Base-by-base conservation (phyloP, 2,329 filamentous ascomycete genomes). In the Colletotrichum higginsianum region DNA sequence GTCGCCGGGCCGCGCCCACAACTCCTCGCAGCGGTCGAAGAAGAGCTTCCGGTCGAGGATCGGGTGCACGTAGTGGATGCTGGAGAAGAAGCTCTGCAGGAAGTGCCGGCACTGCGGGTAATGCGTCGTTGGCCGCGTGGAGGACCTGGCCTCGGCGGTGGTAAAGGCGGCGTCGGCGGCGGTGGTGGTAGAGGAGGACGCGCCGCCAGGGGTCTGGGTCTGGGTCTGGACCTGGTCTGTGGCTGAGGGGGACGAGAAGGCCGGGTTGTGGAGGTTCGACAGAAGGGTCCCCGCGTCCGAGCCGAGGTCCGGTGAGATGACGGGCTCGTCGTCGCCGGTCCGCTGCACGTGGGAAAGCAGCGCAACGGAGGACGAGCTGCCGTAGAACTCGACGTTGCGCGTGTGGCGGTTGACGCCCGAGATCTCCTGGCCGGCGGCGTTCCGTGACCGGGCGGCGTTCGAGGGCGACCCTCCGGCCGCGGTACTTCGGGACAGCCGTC, bases 11-110 rank as follows among this genome's bases (percentile, higher is more conserved):
- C 73, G 64, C 21, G 83, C 79, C 84, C 84, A 86, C 0, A 85
- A 75, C 23, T 81, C 76, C 67, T 86, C 82, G 64, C 84, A 85
- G 15, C 82, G 80, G 47, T 79, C 67, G 4, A 85, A 74, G 46
- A 86, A 86, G 23, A 79, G 77, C 9, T 82, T 79, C 75, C 86
- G 86, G 61, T 86, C 84, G 23, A 86, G 80, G 4, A 86, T 80
- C 0, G 85, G 85, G 47, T 86, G 84, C 15, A 86, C 81, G 66
- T 84, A 84, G 71, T 86, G 85, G 6, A 86, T 80, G 44, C 83
- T 85, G 15, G 84, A 82, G 65, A 87, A 86, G 76, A 86, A 86
- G 15, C 80, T 82, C 70, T 85, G 82, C 61, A 86, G 78, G 44
- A 87, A 86, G 2, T 80, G 75, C 67, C 83, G 82, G 8, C 84